These are phyloP conservation scores for Tulasnella sp. DNA, from an alignment of 768 basidiomycete genomes.

Conservation along the genomic window DNA sequence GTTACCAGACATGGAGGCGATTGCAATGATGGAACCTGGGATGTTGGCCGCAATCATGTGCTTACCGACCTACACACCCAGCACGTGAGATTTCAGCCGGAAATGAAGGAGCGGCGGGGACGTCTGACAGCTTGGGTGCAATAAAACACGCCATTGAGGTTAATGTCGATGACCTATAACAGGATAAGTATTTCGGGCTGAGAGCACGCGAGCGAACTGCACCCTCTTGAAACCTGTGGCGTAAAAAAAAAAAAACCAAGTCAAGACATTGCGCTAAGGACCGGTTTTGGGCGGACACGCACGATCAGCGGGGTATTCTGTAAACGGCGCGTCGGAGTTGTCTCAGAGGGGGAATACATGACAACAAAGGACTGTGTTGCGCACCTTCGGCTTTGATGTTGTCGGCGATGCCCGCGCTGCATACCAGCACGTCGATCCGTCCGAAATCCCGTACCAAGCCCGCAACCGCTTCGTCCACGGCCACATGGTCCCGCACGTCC, in stretches of 20 bases:
- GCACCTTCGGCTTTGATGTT: constrained; percentile 13
- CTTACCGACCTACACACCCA: constrained; percentile 6
- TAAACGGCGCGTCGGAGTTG: too few relatives aligned
- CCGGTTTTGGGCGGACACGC: background rate
- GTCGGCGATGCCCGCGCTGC: constrained; percentile 14
- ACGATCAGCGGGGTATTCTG: constrained; percentile 14
- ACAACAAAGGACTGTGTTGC: background rate
- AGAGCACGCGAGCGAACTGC: background rate
- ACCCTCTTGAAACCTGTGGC: background rate
- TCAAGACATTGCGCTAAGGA: background rate
- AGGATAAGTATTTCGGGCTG: background rate
- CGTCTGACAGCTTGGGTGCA: constrained; percentile 2
- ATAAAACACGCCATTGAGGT: constrained; percentile 16
- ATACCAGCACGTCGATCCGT: constrained; percentile 12
- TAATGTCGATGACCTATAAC: constrained; percentile 15
- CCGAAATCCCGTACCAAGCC: constrained; percentile 16
- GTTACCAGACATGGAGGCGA: constrained; percentile 17
- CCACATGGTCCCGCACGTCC: constrained; percentile 17
- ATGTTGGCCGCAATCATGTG: constrained; percentile 16
- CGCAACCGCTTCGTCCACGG: constrained; percentile 12
- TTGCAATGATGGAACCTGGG: constrained; percentile 16
- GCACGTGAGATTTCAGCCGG: background rate
- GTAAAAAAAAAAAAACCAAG: too few relatives aligned
- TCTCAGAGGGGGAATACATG: background rate
- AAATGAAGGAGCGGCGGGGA: background rate